These are phyloP conservation scores for Colletotrichum simmondsii DNA, from an alignment of 2,329 filamentous ascomycete species.

Conservation along the genomic window DNA sequence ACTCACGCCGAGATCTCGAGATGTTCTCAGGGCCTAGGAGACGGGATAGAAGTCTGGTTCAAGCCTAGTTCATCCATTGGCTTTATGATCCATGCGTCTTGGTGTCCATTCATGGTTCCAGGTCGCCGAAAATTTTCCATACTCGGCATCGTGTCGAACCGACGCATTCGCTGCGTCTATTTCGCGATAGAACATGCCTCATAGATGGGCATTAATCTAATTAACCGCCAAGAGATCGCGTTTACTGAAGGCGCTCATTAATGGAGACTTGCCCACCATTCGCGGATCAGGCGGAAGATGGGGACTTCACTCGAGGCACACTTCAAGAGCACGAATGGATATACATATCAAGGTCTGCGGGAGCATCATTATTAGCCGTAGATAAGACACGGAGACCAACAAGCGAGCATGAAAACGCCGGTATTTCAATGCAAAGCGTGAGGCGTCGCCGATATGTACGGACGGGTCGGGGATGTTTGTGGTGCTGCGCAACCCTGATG, in stretches of 20 bases:
- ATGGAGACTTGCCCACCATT: not conserved
- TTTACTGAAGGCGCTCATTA: not conserved
- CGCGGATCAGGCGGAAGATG: not conserved
- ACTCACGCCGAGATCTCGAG: not conserved
- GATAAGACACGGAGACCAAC: not conserved
- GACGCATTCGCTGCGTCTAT: not conserved
- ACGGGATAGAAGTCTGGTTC: not conserved
- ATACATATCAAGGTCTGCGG: not conserved
- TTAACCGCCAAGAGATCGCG: not conserved
- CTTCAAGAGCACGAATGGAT: not conserved
- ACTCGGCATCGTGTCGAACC: not conserved
- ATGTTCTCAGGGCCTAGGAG: not conserved
- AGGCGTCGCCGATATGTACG: not conserved
- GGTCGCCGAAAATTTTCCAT: not conserved
- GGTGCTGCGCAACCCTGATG: slow-evolving; percentile 28
- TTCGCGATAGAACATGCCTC: not conserved
- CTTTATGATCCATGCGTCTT: not conserved
- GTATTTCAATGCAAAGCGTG: not conserved
- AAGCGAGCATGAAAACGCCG: not conserved
- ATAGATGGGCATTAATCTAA: not conserved
- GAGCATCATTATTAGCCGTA: not conserved
- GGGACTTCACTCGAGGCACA: not conserved
- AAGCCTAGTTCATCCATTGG: not conserved
- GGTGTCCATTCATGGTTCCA: not conserved
- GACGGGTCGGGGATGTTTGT: not conserved